A percentile compares a stretch with the other conserved stretches of the same genome.
These are phyloP conservation scores for Calonectria hongkongensis DNA, from an alignment of 2,329 filamentous ascomycete species.

Conservation along the genomic window DNA sequence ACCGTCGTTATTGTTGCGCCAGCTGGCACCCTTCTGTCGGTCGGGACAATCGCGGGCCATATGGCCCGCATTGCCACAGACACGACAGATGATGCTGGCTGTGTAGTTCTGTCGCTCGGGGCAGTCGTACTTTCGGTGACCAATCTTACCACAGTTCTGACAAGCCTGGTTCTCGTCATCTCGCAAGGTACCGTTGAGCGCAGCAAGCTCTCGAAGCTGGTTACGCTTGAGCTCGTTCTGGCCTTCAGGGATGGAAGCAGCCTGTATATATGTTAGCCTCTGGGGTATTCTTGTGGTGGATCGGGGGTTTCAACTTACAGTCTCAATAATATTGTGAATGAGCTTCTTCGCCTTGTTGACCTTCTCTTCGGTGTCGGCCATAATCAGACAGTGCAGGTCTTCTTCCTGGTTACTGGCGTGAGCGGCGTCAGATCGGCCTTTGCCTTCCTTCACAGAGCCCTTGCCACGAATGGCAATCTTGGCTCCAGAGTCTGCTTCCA, in stretches of 20 bases:
- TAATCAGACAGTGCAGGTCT: slow-evolving; percentile 98
- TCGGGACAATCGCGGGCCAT: slow-evolving; percentile 99
- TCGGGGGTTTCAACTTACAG: slow-evolving; percentile 75
- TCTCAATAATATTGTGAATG: slow-evolving; percentile 99
- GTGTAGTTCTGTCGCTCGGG: slow-evolving; percentile 98
- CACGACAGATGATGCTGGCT: slow-evolving; percentile 98
- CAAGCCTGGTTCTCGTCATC: slow-evolving; percentile 99
- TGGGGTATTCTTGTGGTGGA: neutral
- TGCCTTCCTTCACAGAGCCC: slow-evolving; percentile 99
- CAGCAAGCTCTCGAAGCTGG: slow-evolving; percentile 96
- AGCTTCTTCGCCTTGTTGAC: slow-evolving; percentile 99
- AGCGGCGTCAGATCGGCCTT: slow-evolving; percentile 98
- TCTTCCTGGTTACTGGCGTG: slow-evolving; percentile 99
- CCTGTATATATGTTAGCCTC: slow-evolving; percentile 72
- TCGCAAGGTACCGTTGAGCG: slow-evolving; percentile 98
- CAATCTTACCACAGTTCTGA: slow-evolving; percentile 99
- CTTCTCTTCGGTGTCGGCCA: slow-evolving; percentile 99
- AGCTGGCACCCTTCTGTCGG: slow-evolving; percentile 90
- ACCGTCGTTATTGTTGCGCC: slow-evolving; percentile 85
- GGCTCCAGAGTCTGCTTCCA: slow-evolving; percentile 97
- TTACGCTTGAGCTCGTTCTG: slow-evolving; percentile 99
- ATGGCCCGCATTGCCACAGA: slow-evolving; percentile 97
- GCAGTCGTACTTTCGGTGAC: slow-evolving; percentile 98
- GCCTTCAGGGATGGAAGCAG: slow-evolving; percentile 97
- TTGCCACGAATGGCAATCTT: slow-evolving; percentile 99